A percentile compares a stretch with the other conserved stretches of the same genome.
phyloP scores from a whole-genome alignment of 2,329 filamentous ascomycete genomes.

The Aspergillus texensis region DNA sequence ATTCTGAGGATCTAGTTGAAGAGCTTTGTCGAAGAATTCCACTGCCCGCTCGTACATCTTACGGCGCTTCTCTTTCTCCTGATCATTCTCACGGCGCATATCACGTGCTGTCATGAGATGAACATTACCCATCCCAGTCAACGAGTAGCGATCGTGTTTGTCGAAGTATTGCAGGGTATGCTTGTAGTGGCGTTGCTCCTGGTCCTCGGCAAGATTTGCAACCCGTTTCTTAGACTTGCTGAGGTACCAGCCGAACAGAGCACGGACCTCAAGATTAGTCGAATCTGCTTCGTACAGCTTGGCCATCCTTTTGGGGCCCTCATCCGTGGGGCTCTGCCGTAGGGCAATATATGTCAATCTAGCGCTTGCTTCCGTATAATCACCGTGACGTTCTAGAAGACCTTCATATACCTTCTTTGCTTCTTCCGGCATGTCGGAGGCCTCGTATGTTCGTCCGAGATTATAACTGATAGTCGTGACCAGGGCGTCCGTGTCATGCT shows the following conservation, averaged over 20 bases:
- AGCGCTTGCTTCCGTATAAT: constrained; percentile 90
- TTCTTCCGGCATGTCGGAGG: constrained; percentile 76
- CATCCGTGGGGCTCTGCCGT: constrained; percentile 76
- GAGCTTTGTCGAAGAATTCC: constrained; percentile 97
- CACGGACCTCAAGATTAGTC: constrained; percentile 85
- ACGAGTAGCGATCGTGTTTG: constrained; percentile 96
- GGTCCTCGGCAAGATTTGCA: constrained; percentile 80
- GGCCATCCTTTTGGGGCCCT: constrained; percentile 81
- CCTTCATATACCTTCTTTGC: constrained; percentile 88
- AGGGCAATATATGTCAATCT: constrained; percentile 89
- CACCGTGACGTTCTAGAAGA: constrained; percentile 78
- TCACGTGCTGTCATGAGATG: constrained; percentile 85
- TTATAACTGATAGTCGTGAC: constrained; percentile 98
- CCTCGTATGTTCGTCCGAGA: constrained; percentile 89
- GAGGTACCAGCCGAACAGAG: constrained; percentile 93
- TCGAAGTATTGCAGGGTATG: constrained; percentile 92
- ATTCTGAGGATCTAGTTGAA: constrained; percentile 92
- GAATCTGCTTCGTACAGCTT: constrained; percentile 84
- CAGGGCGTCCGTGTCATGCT: constrained; percentile 83
- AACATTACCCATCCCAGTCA: constrained; percentile 98
- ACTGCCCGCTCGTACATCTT: constrained; percentile 88
- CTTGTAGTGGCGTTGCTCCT: constrained; percentile 92
- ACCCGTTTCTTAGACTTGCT: constrained; percentile 84
- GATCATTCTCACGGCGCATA: constrained; percentile 87
- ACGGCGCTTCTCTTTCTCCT: constrained; percentile 86